Evolutionary conservation across 148 eudicot genomes (phyloP).

Genomic region (Arbutus unedo): DNA sequence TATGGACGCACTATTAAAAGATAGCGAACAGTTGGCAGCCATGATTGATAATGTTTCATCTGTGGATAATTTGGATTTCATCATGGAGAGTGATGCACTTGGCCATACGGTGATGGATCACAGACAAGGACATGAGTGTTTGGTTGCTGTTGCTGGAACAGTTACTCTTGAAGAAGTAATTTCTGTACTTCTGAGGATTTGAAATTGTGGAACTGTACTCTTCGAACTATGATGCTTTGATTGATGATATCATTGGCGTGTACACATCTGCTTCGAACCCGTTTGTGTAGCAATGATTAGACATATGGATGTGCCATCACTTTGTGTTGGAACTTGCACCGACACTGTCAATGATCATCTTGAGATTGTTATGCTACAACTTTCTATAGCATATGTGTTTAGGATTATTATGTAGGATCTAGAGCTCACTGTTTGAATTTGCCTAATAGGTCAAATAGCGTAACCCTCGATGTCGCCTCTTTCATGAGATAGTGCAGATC

Average conservation of each 20-base stretch:
- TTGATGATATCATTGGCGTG: neutral
- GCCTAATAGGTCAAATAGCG: neutral
- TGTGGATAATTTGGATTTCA: conserved; percentile 88
- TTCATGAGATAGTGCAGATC: neutral
- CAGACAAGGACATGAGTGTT: conserved; percentile 87
- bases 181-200: conserved; percentile 3
- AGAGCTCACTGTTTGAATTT: neutral
- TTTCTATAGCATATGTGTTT: neutral
- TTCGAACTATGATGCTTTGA: neutral
- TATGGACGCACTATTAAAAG: conserved; percentile 87
- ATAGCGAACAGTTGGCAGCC: conserved; percentile 97
- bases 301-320: neutral
- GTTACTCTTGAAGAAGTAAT: conserved; percentile 92
- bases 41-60: conserved; percentile 97
- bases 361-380: neutral
- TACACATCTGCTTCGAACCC: neutral
- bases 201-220: neutral
- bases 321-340: neutral
- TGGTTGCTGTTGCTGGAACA: conserved; percentile 88
- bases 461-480: neutral
- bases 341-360: neutral
- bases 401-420: neutral
- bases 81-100: conserved; percentile 98
- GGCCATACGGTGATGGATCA: conserved; percentile 98
- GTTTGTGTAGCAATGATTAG: neutral